phyloP scores from a whole-genome alignment of 2,329 filamentous ascomycete genomes.

The Alternaria sp. region DNA sequence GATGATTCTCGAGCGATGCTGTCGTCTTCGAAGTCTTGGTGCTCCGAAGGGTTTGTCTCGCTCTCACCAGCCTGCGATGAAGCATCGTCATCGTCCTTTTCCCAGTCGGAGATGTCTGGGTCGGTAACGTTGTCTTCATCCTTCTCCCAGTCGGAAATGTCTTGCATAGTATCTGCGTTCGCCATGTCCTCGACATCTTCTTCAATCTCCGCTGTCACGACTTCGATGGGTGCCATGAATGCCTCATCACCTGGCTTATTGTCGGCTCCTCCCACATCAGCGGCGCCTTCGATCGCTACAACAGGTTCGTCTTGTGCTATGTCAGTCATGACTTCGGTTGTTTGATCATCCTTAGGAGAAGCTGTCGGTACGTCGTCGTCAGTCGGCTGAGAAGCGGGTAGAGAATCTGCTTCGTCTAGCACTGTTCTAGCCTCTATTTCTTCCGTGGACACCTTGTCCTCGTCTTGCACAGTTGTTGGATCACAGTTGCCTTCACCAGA shows the following conservation, averaged over 20 bases:
- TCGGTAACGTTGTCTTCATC: not conserved
- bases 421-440: not conserved
- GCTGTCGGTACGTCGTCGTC: not conserved
- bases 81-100: conserved; percentile 8
- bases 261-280: not conserved
- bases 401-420: not conserved
- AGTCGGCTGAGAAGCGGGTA: not conserved
- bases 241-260: not conserved
- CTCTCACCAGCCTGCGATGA: conserved; percentile 8
- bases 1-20: not conserved
- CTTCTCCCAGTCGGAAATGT: conserved; percentile 6
- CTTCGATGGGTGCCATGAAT: not conserved
- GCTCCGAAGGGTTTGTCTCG: conserved; percentile 19
- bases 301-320: conserved; percentile 3
- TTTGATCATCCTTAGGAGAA: not conserved
- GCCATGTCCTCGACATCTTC: not conserved
- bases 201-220: conserved; percentile 1
- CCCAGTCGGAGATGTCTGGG: conserved; percentile 7
- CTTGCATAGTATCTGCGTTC: conserved; percentile 3
- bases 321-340: not conserved
- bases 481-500: not conserved
- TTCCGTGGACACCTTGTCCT: not conserved
- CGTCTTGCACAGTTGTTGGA: not conserved
- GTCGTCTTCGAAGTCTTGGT: conserved; percentile 5
- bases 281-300: not conserved